Percentiles rank a stretch among this genome's conserved stretches.
phyloP scores from a whole-genome alignment of 1,284 basidiomycete genomes.

The Cystobasidium slooffiae region DNA sequence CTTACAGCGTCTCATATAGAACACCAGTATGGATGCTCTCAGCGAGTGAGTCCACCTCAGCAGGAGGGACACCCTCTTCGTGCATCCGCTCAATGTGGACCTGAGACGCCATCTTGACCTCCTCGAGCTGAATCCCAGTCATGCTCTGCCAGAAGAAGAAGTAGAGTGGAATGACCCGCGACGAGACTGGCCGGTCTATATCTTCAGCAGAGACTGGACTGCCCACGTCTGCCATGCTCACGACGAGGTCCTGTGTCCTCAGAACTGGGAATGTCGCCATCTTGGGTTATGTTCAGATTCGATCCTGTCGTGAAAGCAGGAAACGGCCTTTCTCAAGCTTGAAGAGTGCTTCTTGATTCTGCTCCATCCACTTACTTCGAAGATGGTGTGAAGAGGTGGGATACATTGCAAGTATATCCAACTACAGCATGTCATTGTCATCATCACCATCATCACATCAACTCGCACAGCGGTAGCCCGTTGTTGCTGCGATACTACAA shows the following conservation, averaged over 20 bases:
- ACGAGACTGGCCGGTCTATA: constrained; percentile 42
- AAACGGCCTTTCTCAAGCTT: background rate
- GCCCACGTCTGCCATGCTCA: constrained; percentile 33
- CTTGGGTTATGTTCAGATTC: background rate
- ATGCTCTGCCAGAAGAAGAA: constrained; percentile 41
- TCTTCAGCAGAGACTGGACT: constrained; percentile 37
- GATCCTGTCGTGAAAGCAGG: background rate
- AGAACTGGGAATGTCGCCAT: constrained; percentile 45
- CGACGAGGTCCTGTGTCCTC: constrained; percentile 40
- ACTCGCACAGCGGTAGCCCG: background rate
- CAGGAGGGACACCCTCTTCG: constrained; percentile 18
- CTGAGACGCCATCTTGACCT: constrained; percentile 36
- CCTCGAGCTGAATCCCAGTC: constrained; percentile 35
- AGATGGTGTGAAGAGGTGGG: background rate
- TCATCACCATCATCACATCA: background rate
- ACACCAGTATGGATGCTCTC: constrained; percentile 32
- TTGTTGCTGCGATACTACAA: background rate
- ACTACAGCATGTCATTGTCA: too few relatives aligned
- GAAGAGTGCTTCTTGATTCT: background rate
- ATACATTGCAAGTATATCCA: background rate
- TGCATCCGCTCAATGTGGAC: constrained; percentile 33
- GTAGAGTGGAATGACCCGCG: constrained; percentile 37
- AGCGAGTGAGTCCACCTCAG: constrained; percentile 17
- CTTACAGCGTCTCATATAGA: constrained; percentile 39
- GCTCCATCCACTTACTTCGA: background rate